Evolutionary conservation across 202 grass and related monocot species (phyloP).

Genomic region (Dendrocalamus latiflorus): DNA sequence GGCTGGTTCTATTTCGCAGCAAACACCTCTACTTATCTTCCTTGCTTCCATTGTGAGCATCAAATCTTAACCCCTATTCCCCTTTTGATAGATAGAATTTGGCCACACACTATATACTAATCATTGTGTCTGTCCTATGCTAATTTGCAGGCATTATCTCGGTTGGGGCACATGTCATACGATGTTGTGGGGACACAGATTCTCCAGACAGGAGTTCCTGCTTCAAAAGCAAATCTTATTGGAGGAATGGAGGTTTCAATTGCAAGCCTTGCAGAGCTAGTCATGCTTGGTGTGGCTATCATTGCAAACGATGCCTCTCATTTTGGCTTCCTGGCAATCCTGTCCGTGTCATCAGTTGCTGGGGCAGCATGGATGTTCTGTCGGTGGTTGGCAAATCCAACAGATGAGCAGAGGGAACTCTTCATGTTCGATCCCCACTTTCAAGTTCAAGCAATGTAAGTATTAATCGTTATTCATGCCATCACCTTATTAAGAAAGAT

Average conservation of each 20-base stretch:
- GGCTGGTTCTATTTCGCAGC: constrained; percentile 64
- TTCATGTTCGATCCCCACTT: constrained; percentile 71
- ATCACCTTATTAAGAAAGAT: constrained; percentile 10
- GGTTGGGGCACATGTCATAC: constrained; percentile 95
- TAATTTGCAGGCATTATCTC: constrained; percentile 65
- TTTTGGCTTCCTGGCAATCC: constrained; percentile 81
- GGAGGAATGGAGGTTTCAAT: constrained; percentile 91
- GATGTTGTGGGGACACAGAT: constrained; percentile 96
- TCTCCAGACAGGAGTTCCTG: constrained; percentile 78
- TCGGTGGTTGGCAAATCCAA: constrained; percentile 78
- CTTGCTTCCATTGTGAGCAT: constrained; percentile 75
- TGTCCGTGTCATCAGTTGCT: constrained; percentile 70
- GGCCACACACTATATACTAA: background rate
- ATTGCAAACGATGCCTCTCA: constrained; percentile 81
- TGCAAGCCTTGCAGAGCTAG: constrained; percentile 87
- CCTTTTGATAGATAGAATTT: constrained; percentile 4
- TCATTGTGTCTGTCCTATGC: background rate
- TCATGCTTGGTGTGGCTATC: constrained; percentile 91
- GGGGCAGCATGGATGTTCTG: constrained; percentile 84
- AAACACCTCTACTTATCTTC: constrained; percentile 71
- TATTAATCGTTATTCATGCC: background rate
- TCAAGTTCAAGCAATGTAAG: constrained; percentile 44
- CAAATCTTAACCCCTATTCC: constrained; percentile 1
- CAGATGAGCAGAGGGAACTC: constrained; percentile 76
- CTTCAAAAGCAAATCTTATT: constrained; percentile 91